Evolutionary conservation across 306 rosid genomes (phyloP), one percentile per base, ranked within the genome.

Genomic region (Quercus variabilis): DNA sequence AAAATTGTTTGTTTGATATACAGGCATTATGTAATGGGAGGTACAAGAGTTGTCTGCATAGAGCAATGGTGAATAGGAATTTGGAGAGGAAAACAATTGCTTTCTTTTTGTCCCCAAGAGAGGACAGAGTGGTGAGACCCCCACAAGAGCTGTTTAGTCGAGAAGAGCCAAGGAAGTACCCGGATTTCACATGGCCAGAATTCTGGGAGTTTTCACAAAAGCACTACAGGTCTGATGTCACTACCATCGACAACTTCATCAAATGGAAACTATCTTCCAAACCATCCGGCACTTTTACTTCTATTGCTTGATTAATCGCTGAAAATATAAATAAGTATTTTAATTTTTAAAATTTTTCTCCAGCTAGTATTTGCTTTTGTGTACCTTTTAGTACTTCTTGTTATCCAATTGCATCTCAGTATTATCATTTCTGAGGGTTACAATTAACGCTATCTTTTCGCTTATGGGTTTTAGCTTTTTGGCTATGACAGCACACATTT

Each of bases 181-280:
- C 94, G 28, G 91, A 90, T 83, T 90, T 88, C 85, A 88, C 86
- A 35, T 90, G 90, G 94, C 79, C 89, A 11, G 83, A 78, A 72
- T 76, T 90, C 28, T 81, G 71, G 73, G 91, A 84, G 30, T 90
- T 88, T 80, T 83, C 90, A 4, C 91, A 90, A 78, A 80, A 67
- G 2, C 89, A 88, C 31, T 88, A 86, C 26, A 84, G 91, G 30
- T 83, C 90, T 88, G 93, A 88, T 82, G 84, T 71, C 20, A 74
- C 88, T 26, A 88, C 94, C 0, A 86, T 90, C 71, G 86, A 84
- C 74, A 86, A 75, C 81, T 90, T 90, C 88, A 26, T 84, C 43
- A 62, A 76, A 2, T 90, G 90, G 86, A 79, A 80, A 19, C 52
- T 59, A 21, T 79, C 87, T 74, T 75, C 85, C 77, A 77, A 79